phyloP scores from a whole-genome alignment of 2,329 filamentous ascomycete species.

The Kalmusia sp. region DNA sequence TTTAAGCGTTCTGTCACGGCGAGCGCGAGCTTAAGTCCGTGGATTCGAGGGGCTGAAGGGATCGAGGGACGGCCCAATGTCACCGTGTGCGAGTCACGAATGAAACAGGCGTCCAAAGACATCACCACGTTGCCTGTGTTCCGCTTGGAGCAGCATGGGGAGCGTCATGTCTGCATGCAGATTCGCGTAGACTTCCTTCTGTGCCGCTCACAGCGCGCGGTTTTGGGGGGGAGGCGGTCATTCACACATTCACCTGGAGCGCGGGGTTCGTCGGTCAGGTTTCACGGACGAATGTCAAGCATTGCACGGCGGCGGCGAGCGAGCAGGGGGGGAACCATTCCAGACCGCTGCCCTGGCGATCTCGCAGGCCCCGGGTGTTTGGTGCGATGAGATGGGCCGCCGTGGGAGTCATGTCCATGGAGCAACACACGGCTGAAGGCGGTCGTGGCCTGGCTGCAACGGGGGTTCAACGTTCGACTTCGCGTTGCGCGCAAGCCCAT shows the following conservation, averaged over 20 bases:
- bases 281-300: not conserved
- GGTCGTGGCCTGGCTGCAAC: not conserved
- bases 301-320: not conserved
- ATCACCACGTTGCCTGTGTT: not conserved
- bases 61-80: no score
- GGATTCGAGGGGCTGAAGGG: no score
- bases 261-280: not conserved
- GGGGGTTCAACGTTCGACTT: not conserved
- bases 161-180: no score
- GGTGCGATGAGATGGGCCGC: not conserved
- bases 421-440: not conserved
- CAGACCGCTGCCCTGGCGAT: not conserved
- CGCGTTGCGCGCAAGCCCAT: not conserved
- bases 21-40: no score
- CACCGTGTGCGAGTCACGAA: not conserved
- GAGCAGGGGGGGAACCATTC: not conserved
- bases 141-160: no score
- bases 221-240: no score
- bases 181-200: no score
- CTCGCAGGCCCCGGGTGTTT: not conserved
- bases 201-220: no score
- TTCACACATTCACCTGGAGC: no score
- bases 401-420: not conserved
- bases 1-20: no score
- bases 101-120: not conserved